Evolutionary conservation across 805 yeast species (phyloP).

Genomic region (Sugiyamaella americana): DNA sequence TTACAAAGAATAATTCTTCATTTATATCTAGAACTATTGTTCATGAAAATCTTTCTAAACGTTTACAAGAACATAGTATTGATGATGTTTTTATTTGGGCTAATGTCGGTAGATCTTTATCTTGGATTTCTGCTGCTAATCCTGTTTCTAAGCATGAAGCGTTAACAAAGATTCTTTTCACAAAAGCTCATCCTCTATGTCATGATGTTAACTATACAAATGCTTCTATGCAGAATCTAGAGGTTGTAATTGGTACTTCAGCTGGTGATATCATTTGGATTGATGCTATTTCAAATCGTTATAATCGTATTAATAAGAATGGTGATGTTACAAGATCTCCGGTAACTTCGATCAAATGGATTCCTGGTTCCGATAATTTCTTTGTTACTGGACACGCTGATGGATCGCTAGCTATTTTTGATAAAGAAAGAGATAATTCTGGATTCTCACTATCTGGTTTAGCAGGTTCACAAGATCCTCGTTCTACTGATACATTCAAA

Average conservation of each 20-base stretch:
- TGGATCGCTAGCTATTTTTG: slow-evolving; percentile 52
- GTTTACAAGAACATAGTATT: slow-evolving; percentile 27
- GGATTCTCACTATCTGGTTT: slow-evolving; percentile 17
- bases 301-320: slow-evolving; percentile 47
- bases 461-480: slow-evolving; percentile 17
- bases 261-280: slow-evolving; percentile 63
- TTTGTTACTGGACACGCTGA: slow-evolving; percentile 57
- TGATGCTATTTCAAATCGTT: slow-evolving; percentile 46
- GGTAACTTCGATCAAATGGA: slow-evolving; percentile 44
- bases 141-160: slow-evolving; percentile 31
- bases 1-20: slow-evolving; percentile 35
- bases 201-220: slow-evolving; percentile 34
- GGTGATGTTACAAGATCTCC: slow-evolving; percentile 40
- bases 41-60: slow-evolving; percentile 30
- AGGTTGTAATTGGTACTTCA: slow-evolving; percentile 55
- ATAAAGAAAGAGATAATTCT: slow-evolving; percentile 45
- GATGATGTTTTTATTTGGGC: slow-evolving; percentile 29
- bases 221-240: slow-evolving; percentile 33
- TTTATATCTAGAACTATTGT: slow-evolving; percentile 34
- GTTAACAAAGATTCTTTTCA: slow-evolving; percentile 33
- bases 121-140: slow-evolving; percentile 23
- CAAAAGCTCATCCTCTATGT: slow-evolving; percentile 36
- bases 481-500: slow-evolving; percentile 20
- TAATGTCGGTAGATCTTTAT: slow-evolving; percentile 32
- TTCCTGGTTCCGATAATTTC: slow-evolving; percentile 37